Percentiles rank a stretch among this genome's conserved stretches.
Conservation (phyloP, 1,284 basidiomycete genomes). For the Blastosporella zonata region DNA sequence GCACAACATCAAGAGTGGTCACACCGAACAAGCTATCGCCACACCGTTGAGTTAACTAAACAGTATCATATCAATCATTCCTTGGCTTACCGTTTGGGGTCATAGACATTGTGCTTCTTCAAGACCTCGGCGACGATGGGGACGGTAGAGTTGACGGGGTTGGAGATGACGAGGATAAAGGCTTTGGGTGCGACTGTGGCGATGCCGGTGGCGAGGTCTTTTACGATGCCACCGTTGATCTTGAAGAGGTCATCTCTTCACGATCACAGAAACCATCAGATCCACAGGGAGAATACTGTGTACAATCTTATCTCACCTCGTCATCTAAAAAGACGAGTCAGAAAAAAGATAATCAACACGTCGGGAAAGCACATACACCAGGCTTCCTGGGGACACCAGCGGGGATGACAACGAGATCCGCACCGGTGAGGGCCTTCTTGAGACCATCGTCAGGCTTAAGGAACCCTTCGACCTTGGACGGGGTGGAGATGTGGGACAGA, state of each 20-base stretch:
- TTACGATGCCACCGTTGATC: conserved; percentile 98
- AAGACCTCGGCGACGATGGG: conserved; percentile 95
- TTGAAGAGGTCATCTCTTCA: conserved; percentile 91
- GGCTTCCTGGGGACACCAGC: conserved; percentile 98
- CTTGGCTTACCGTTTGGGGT: conserved; percentile 75
- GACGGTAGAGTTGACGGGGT: conserved; percentile 97
- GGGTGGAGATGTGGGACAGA: conserved; percentile 85
- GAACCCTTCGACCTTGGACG: conserved; percentile 77
- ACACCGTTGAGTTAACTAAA: not conserved
- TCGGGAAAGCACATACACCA: conserved; percentile 55
- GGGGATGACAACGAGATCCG: conserved; percentile 92
- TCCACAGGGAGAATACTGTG: not conserved
- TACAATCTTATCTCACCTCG: conserved; percentile 47
- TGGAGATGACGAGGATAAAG: conserved; percentile 93
- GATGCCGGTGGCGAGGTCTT: conserved; percentile 88
- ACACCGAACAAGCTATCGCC: conserved; percentile 85
- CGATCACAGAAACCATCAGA: conserved; percentile 17
- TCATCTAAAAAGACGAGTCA: conserved; percentile 52
- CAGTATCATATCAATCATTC: not conserved
- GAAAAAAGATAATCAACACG: not conserved
- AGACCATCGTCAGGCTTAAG: conserved; percentile 77
- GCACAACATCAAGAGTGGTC: conserved; percentile 97
- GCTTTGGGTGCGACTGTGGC: conserved; percentile 88
- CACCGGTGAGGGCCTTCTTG: conserved; percentile 79
- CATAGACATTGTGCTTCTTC: conserved; percentile 89